These are phyloP conservation scores for Salicornia ramosissima DNA, from an alignment of 148 eudicot species.

Conservation along the genomic window DNA sequence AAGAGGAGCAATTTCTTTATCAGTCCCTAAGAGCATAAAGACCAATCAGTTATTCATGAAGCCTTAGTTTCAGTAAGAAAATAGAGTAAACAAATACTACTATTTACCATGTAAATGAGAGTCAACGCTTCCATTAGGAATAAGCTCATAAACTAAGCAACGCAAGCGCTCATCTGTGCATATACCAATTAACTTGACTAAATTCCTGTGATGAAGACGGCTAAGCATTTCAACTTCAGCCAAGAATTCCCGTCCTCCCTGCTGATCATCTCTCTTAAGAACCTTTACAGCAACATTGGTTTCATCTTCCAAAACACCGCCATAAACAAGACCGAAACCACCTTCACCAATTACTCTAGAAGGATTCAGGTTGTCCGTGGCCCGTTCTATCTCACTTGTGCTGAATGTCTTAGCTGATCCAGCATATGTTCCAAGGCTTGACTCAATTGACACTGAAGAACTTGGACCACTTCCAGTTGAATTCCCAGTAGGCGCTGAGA, in stretches of 20 bases:
- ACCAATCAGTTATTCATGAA: background rate
- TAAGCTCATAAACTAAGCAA: constrained; percentile 77
- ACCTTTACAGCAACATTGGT: constrained; percentile 78
- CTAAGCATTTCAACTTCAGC: constrained; percentile 97
- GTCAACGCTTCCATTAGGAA: constrained; percentile 88
- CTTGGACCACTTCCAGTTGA: constrained; percentile 59
- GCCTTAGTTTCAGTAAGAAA: background rate
- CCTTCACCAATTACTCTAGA: constrained; percentile 79
- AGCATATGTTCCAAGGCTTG: constrained; percentile 57
- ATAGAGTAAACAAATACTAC: background rate
- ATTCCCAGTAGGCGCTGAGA: constrained; percentile 46
- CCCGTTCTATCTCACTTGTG: constrained; percentile 57
- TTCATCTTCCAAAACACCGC: constrained; percentile 73
- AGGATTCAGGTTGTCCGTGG: constrained; percentile 65
- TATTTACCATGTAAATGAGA: constrained; percentile 85
- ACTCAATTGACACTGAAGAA: constrained; percentile 57
- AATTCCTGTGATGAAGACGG: constrained; percentile 89
- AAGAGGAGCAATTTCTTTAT: constrained; percentile 66
- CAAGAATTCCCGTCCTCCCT: constrained; percentile 86
- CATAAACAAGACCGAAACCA: constrained; percentile 84
- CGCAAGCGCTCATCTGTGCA: constrained; percentile 69
- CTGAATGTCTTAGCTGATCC: constrained; percentile 80
- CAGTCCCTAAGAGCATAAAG: constrained; percentile 41
- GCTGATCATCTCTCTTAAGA: constrained; percentile 87
- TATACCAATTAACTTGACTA: constrained; percentile 87